Base-by-base conservation (phyloP, 805 yeast genomes). In the Metschnikowia baotianmanensis region DNA sequence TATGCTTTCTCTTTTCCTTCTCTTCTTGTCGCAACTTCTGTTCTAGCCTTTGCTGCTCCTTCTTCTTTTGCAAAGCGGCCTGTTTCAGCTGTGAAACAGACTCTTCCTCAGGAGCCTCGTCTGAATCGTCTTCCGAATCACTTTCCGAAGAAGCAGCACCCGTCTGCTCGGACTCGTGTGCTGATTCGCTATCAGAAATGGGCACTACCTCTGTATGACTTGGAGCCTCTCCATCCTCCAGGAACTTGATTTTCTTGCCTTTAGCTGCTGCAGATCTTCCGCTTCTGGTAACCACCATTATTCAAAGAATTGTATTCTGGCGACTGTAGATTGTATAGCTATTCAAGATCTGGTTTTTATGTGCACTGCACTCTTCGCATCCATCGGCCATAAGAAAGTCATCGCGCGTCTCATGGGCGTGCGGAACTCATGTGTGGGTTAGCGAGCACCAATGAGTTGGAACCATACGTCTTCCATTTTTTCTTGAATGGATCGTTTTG, bases 21-120 rank as follows among this genome's bases (percentile, higher is more conserved):
- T 62, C 70, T 19, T 46, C 53, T 34, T 45, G 51, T 34, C 53
- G 62, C 33, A 39, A 38, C 41, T 61, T 58, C 35, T 53, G 57
- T 41, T 61, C 58, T 30, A 48, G 33, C 36, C 48, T 44, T 28
- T 48, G 40, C 21, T 48, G 50, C 29, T 60, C 55, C 26, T 54
- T 53, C 41, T 61, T 59, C 38, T 56, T 55, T 27, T 58, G 56
- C 31, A 65, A 42, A 32, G 58, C 43, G 3, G 52, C 56, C 30
- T 57, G 42, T 36, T 58, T 66, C 24, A 66, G 50, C 27, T 49
- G 47, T 6, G 55, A 40, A 5, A 63, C 62, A 7, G 71, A 62
- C 42, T 69, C 74, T 47, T 69, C 74, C 52, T 69, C 74, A 12
- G 75, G 75, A 1, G 74, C 74, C 7, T 65, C 71, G 47, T 68